Evolutionary conservation across 106 monocot species (phyloP), one percentile per base, ranked within the genome.

Genomic region (Acorus gramineus): DNA sequence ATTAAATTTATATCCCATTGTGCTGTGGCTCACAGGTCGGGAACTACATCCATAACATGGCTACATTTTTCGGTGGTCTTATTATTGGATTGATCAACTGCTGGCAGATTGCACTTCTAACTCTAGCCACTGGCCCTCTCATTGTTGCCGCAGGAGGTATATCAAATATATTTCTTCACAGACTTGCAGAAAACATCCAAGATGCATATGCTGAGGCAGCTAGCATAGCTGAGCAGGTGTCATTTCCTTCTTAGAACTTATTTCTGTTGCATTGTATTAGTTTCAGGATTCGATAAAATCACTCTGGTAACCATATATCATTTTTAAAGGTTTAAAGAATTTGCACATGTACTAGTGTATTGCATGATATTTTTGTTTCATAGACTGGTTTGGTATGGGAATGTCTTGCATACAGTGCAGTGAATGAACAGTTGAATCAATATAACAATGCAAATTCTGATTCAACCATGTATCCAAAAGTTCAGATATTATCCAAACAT

Each of bases 191-290:
- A 79, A 98, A 86, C 71, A 98, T 98, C 81, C 98, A 98, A 81
- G 98, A 98, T 81, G 98, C 98, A 61, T 98, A 98, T 88, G 92
- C 98, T 77, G 98, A 98, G 75, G 98, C 98, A 50, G 98, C 98
- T 60, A 89, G 98, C 75, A 91, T 98, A 60, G 98, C 98, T 65
- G 98, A 98, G 70, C 98, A 98, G 92, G 98, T 98, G 46, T 71
- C 57, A 10, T 42, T 57, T 65, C 49, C 11, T 52, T 44, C 8
- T 61, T 61, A 46, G 44, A 10, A 11, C 46, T 44, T 10, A 6
- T 63, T 46, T 50, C 55, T 11, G 13, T 13, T 10, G 11, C 11
- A 10, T 10, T 8, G 13, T 0, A 55, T 55, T 55, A 28, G 28
- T 28, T 28, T 28, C 28, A n/a, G n/a, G n/a, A n/a, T n/a, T n/a